A percentile compares a stretch with the other conserved stretches of the same genome.
phyloP scores from a whole-genome alignment of 768 basidiomycete genomes.

The Hysterangium stoloniferum region DNA sequence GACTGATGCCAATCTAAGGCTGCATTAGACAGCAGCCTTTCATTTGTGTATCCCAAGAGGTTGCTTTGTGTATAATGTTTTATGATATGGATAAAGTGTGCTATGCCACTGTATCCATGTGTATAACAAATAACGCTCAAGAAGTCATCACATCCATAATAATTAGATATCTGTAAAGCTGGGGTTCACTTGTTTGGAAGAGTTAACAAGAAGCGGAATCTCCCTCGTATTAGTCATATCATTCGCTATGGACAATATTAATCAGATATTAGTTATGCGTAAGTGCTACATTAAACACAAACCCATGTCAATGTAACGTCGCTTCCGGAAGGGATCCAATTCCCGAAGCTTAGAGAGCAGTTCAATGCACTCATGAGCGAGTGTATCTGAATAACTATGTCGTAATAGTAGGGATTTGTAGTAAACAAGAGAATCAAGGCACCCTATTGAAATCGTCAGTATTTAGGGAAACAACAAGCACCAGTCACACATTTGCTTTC shows the following conservation, averaged over 20 bases:
- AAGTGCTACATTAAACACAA: neutral
- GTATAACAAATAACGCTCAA: too few species aligned
- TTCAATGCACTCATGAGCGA: constrained; percentile 39
- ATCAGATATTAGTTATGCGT: neutral
- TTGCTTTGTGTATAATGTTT: too few species aligned
- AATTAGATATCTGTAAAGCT: too few species aligned
- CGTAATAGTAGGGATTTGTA: constrained; percentile 68
- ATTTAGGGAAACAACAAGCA: neutral
- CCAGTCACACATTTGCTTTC: constrained; percentile 77
- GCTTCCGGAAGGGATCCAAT: constrained; percentile 58
- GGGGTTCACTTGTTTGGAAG: too few species aligned
- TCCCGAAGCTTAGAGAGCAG: constrained; percentile 48
- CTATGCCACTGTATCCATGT: too few species aligned
- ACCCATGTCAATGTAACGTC: constrained; percentile 58
- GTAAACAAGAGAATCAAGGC: constrained; percentile 84
- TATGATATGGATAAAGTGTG: too few species aligned
- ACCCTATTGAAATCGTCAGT: constrained; percentile 51
- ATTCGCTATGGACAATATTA: neutral
- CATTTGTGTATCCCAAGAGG: too few species aligned
- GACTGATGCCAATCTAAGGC: too few species aligned
- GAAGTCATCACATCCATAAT: too few species aligned
- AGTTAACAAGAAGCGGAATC: too few species aligned
- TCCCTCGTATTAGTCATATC: neutral
- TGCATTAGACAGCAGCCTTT: too few species aligned
- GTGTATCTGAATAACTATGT: constrained; percentile 24